phyloP scores from a whole-genome alignment of 1,139 yeast genomes.

The Taphrina deformans region DNA sequence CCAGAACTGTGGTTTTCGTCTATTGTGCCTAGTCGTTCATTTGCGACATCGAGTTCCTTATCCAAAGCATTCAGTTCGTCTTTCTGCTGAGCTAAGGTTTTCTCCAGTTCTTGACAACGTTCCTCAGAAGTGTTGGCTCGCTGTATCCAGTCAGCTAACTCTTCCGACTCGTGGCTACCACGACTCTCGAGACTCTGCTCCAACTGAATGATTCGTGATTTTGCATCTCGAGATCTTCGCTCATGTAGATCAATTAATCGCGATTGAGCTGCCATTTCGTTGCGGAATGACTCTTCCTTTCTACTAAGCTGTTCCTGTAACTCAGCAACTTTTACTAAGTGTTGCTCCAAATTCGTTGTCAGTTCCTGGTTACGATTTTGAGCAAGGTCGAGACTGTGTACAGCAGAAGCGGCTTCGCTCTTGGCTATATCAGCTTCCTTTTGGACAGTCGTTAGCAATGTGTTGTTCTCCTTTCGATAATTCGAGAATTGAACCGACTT shows the following conservation, averaged over 20 bases:
- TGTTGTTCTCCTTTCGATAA: slow-evolving; percentile 47
- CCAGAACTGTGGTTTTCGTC: slow-evolving; percentile 31
- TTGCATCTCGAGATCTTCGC: slow-evolving; percentile 47
- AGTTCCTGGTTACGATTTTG: slow-evolving; percentile 47
- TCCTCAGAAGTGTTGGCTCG: slow-evolving; percentile 43
- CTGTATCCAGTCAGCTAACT: slow-evolving; percentile 43
- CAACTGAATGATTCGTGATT: slow-evolving; percentile 47
- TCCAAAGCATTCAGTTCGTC: slow-evolving; percentile 39
- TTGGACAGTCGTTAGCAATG: slow-evolving; percentile 44
- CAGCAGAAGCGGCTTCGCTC: slow-evolving; percentile 34
- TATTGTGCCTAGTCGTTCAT: slow-evolving; percentile 32
- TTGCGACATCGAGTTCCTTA: slow-evolving; percentile 33
- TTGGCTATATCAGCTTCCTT: slow-evolving; percentile 47
- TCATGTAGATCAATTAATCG: slow-evolving; percentile 63
- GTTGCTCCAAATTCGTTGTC: slow-evolving; percentile 47
- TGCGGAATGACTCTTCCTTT: slow-evolving; percentile 57
- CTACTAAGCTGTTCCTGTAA: slow-evolving; percentile 53
- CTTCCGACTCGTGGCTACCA: slow-evolving; percentile 43
- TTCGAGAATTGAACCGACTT: slow-evolving; percentile 47
- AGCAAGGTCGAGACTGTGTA: slow-evolving; percentile 34
- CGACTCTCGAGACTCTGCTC: slow-evolving; percentile 52
- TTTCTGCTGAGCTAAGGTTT: slow-evolving; percentile 44
- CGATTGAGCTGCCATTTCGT: slow-evolving; percentile 65
- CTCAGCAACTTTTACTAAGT: slow-evolving; percentile 50
- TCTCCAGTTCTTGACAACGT: slow-evolving; percentile 42